These are phyloP conservation scores for Tylopilus cervinicoccineus DNA, from an alignment of 768 basidiomycete species.

Conservation along the genomic window DNA sequence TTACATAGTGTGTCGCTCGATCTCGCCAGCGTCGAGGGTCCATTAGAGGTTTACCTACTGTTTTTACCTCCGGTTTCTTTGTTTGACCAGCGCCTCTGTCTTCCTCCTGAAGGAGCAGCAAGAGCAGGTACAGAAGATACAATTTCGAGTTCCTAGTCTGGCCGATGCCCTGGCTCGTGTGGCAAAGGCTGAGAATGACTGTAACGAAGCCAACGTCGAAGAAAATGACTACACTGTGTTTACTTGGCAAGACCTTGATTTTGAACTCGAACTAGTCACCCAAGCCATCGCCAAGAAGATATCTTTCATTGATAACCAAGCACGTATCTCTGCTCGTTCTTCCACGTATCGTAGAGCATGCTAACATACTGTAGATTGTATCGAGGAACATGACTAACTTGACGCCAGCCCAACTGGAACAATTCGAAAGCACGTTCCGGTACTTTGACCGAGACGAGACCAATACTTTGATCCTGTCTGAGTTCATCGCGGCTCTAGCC, in stretches of 20 bases:
- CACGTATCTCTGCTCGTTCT: slow-evolving; percentile 20
- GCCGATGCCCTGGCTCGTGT: slow-evolving; percentile 55
- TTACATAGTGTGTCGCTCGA: slow-evolving; percentile 65
- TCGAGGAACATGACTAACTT: slow-evolving; percentile 92
- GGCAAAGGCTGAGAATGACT: slow-evolving; percentile 65
- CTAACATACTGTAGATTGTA: slow-evolving; percentile 60
- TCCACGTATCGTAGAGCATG: neutral
- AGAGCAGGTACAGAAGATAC: slow-evolving; percentile 57
- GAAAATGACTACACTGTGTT: slow-evolving; percentile 96
- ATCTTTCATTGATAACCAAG: slow-evolving; percentile 97
- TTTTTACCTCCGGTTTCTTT: slow-evolving; percentile 5
- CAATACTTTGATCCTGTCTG: slow-evolving; percentile 78
- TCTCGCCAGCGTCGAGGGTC: slow-evolving; percentile 70
- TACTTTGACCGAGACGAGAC: slow-evolving; percentile 95
- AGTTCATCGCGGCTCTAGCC: slow-evolving; percentile 92
- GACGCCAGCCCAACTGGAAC: slow-evolving; percentile 92
- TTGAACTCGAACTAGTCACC: slow-evolving; percentile 80
- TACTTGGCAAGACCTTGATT: slow-evolving; percentile 83
- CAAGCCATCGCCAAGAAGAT: slow-evolving; percentile 85
- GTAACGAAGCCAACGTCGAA: slow-evolving; percentile 85
- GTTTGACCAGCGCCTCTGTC: slow-evolving; percentile 4
- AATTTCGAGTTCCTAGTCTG: slow-evolving; percentile 64
- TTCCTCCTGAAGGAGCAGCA: slow-evolving; percentile 69
- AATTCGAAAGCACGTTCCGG: slow-evolving; percentile 95
- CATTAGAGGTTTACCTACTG: slow-evolving; percentile 56